Percentiles rank a stretch among this genome's conserved stretches.
These are phyloP conservation scores for Vanilla planifolia DNA, from an alignment of 106 monocot species.

Conservation along the genomic window DNA sequence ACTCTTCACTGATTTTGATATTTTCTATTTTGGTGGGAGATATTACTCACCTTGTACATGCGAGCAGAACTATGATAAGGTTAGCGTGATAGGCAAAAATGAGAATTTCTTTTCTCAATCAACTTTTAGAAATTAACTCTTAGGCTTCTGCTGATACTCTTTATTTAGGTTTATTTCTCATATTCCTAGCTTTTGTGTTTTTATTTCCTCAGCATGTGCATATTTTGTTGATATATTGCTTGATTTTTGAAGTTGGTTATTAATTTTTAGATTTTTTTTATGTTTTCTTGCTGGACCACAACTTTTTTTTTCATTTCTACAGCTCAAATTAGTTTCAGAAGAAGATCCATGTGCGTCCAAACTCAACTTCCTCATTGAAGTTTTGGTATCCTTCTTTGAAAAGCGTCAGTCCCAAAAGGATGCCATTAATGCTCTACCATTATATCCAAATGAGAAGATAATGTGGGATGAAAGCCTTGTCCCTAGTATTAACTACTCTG, in stretches of 20 bases:
- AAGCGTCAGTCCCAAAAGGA: slow-evolving; percentile 98
- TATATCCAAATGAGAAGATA: slow-evolving; percentile 98
- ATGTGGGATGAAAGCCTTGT: slow-evolving; percentile 99
- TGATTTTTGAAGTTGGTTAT: neutral
- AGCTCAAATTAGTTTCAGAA: slow-evolving; percentile 90
- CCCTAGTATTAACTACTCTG: slow-evolving; percentile 98
- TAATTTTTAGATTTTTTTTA: neutral
- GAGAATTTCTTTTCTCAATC: no score
- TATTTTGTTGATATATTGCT: neutral
- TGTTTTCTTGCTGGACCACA: neutral
- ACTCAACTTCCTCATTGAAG: slow-evolving; percentile 77
- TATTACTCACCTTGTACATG: no score
- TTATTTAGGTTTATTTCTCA: neutral
- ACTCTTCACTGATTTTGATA: neutral
- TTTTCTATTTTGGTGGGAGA: neutral
- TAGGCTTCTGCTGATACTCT: neutral
- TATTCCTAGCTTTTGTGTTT: neutral
- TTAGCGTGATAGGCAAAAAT: no score
- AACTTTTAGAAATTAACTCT: no score
- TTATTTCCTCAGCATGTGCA: neutral
- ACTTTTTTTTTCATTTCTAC: slow-evolving; percentile 2
- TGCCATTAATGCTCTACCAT: slow-evolving; percentile 97
- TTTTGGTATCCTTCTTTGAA: slow-evolving; percentile 82
- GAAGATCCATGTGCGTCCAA: slow-evolving; percentile 74
- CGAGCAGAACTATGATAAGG: no score